phyloP scores from a whole-genome alignment of 2,329 filamentous ascomycete species.

The Trichophyton benhamiae region DNA sequence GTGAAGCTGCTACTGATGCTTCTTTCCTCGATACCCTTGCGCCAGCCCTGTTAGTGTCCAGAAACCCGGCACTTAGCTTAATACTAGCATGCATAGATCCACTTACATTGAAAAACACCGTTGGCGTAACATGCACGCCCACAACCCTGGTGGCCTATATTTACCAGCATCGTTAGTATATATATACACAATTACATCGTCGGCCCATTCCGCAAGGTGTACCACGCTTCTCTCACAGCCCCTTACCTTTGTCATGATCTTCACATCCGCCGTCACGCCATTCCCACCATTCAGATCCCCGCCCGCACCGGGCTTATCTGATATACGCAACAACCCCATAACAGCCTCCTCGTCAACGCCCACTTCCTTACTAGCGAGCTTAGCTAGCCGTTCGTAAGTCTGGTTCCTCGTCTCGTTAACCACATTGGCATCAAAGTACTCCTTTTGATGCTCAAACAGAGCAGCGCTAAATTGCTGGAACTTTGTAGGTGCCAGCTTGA shows the following conservation, averaged over 20 bases:
- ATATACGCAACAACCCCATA: conserved; percentile 56
- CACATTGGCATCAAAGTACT: conserved; percentile 74
- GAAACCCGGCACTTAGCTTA: neutral
- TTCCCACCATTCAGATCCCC: conserved; percentile 69
- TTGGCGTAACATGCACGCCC: conserved; percentile 83
- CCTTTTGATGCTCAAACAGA: conserved; percentile 56
- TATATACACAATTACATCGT: neutral
- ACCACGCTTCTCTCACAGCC: neutral
- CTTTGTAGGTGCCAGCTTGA: conserved; percentile 53
- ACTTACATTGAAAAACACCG: conserved; percentile 64
- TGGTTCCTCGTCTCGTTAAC: conserved; percentile 74
- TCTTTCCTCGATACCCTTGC: conserved; percentile 56
- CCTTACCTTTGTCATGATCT: conserved; percentile 62
- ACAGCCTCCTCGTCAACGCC: conserved; percentile 61
- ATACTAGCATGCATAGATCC: neutral
- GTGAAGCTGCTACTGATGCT: conserved; percentile 70
- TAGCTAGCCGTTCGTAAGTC: conserved; percentile 68
- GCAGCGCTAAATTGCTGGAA: conserved; percentile 70
- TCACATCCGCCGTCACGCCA: conserved; percentile 70
- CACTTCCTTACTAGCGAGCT: conserved; percentile 47
- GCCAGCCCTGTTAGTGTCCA: conserved; percentile 14
- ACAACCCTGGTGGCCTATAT: conserved; percentile 50
- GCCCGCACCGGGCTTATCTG: conserved; percentile 51
- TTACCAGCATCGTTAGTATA: neutral
- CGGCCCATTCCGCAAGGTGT: neutral